Base-by-base conservation (phyloP, 768 basidiomycete species). In the Lentinula guzmanii region DNA sequence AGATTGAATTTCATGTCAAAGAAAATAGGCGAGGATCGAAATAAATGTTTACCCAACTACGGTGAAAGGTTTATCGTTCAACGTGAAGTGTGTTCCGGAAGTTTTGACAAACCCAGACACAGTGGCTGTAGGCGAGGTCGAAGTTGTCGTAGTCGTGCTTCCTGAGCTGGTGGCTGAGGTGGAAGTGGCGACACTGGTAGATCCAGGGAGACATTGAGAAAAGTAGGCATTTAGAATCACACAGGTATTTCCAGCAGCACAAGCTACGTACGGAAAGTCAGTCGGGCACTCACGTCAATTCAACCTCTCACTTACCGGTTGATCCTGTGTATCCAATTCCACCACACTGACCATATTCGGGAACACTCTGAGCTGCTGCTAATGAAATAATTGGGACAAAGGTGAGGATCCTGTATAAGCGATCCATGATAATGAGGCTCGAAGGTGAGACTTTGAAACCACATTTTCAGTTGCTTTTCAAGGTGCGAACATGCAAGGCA, bases 31-130 rank as follows among this genome's bases (percentile, higher is more conserved):
- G 34, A 37, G 39, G 21, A 42, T 34, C 46, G 16, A 4, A 8
- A 42, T 28, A 35, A 18, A 10, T 41, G 21, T 72, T 18, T 48
- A 79, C 79, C 79, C 79, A 53, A 77, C 75, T 6, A 76, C 71
- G 15, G 74, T 74, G 67, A 69, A 78, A 2, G 67, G 69, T 9
- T 68, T 62, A 10, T 77, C 79, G 59, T 74, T 70, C 35, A 80
- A 70, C 4, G 70, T 74, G 65, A 79, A 78, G 35, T 69, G 67
- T 63, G 75, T 78, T 39, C 78, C 75, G n/a, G 75, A 70, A 16
- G 72, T 73, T 62, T 74, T 72, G n/a, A 82, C 77, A 53, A 69
- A 70, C 24, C 67, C 67, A 10, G 68, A 66, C 13, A 45, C 15
- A 18, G 63, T 41, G 10, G 61, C 54, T 2, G 66, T 66, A 11